Evolutionary conservation across 2,329 filamentous ascomycete species (phyloP).

Genomic region (Penicillium psychrosexuale): DNA sequence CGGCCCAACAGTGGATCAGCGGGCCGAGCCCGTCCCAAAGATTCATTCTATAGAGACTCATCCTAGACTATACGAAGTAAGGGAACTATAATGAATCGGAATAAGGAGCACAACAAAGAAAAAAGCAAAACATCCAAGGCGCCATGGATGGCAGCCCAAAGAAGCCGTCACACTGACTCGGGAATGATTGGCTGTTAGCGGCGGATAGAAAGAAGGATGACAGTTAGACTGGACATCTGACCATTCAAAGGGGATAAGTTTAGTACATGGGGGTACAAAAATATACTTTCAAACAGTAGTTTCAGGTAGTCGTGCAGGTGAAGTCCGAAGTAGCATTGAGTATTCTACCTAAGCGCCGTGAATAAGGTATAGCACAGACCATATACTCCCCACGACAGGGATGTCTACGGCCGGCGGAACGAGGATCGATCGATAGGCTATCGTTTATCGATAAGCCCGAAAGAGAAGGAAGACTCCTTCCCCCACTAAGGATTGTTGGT

Average conservation of each 20-base stretch:
- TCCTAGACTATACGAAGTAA: neutral
- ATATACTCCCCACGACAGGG: slow-evolving; percentile 5
- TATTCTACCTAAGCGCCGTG: slow-evolving; percentile 4
- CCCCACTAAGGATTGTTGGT: neutral
- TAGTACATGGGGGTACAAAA: neutral
- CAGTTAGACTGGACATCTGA: slow-evolving; percentile 3
- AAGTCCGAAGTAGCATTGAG: neutral
- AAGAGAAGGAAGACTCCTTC: neutral
- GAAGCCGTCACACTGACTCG: slow-evolving; percentile 9
- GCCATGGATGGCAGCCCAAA: slow-evolving; percentile 1
- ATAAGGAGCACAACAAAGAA: neutral
- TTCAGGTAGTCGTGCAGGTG: neutral
- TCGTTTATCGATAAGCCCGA: slow-evolving; percentile 15
- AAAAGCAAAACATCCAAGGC: neutral
- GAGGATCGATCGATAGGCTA: slow-evolving; percentile 14
- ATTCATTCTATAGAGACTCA: slow-evolving; percentile 2
- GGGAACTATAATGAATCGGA: neutral
- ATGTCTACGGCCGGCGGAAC: slow-evolving; percentile 9
- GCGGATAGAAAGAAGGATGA: slow-evolving; percentile 5
- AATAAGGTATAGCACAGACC: slow-evolving; percentile 10
- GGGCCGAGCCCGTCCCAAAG: slow-evolving; percentile 22
- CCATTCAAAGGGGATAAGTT: slow-evolving; percentile 3
- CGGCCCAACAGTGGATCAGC: slow-evolving; percentile 20
- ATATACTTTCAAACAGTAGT: neutral
- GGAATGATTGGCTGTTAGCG: slow-evolving; percentile 7